A percentile compares a stretch with the other conserved stretches of the same genome.
Conservation (phyloP, 208 protist species). For the Wallacemonas sp. region DNA sequence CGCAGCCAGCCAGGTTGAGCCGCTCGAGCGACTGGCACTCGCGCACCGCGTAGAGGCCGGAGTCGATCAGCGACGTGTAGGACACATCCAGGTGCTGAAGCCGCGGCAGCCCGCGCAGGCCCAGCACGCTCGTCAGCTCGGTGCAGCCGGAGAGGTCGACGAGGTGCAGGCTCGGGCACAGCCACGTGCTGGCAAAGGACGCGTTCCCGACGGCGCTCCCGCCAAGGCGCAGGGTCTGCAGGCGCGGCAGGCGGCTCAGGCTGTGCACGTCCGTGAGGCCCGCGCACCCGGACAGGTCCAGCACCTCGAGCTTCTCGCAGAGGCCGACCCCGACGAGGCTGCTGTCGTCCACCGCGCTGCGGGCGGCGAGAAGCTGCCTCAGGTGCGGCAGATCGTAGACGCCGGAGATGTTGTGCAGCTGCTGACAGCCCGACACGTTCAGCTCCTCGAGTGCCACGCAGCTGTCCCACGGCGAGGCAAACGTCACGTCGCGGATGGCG, state of each 20-base stretch:
- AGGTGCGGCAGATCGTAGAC: slow-evolving; percentile 14
- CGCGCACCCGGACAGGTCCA: slow-evolving; percentile 44
- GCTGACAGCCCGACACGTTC: slow-evolving; percentile 7
- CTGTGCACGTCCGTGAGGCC: slow-evolving; percentile 27
- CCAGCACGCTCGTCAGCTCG: slow-evolving; percentile 8
- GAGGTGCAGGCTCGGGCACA: slow-evolving; percentile 28
- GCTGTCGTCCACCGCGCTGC: slow-evolving; percentile 31
- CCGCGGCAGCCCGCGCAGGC: slow-evolving; percentile 8
- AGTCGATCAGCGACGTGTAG: slow-evolving; percentile 23
- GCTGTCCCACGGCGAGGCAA: slow-evolving; percentile 15
- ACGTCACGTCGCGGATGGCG: slow-evolving; percentile 11
- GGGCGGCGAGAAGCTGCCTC: slow-evolving; percentile 20
- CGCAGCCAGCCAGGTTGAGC: slow-evolving; percentile 35
- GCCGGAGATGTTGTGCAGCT: slow-evolving; percentile 5
- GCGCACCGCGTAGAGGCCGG: slow-evolving; percentile 19
- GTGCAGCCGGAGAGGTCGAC: slow-evolving; percentile 20
- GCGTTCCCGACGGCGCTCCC: slow-evolving; percentile 8
- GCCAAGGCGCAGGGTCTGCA: slow-evolving; percentile 14
- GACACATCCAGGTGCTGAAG: slow-evolving; percentile 32
- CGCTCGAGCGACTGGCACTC: slow-evolving; percentile 30
- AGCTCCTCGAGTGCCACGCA: slow-evolving; percentile 20
- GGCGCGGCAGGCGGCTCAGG: slow-evolving; percentile 23
- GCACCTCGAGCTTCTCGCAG: slow-evolving; percentile 30
- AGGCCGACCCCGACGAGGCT: slow-evolving; percentile 28
- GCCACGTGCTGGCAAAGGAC: slow-evolving; percentile 22